Conservation (phyloP, 2,329 filamentous ascomycete species). For the Cordyceps tenuipes region DNA sequence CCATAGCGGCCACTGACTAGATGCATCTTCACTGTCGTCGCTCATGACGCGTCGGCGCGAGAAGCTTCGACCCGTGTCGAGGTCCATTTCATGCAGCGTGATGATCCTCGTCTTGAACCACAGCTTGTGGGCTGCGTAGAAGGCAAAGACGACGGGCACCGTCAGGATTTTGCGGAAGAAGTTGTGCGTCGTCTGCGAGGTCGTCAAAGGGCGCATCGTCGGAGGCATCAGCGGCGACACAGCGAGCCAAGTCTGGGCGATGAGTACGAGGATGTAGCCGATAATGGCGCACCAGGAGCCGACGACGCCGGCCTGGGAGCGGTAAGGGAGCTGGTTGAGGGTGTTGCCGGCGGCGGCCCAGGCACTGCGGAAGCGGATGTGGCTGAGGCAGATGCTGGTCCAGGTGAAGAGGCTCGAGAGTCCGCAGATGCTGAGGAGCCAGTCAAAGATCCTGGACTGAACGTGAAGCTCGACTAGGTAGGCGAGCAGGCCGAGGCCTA, state of each 20-base stretch:
- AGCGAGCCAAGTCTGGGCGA: constrained; percentile 69
- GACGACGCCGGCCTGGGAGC: constrained; percentile 59
- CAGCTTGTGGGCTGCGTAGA: constrained; percentile 62
- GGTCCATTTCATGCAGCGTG: constrained; percentile 61
- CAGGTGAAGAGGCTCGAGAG: constrained; percentile 56
- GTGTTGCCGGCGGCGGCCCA: constrained; percentile 39
- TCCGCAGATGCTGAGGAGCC: constrained; percentile 50
- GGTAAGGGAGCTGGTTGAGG: constrained; percentile 67
- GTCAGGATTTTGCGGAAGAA: constrained; percentile 61
- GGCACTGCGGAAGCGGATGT: constrained; percentile 26
- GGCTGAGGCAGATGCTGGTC: constrained; percentile 42
- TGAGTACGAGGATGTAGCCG: constrained; percentile 61
- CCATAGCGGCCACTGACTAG: constrained; percentile 20
- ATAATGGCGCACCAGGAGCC: constrained; percentile 67
- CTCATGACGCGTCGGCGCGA: constrained; percentile 19
- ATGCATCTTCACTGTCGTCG: constrained; percentile 20
- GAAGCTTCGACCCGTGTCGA: constrained; percentile 56
- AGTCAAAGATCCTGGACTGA: constrained; percentile 33
- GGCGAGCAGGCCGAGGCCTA: constrained; percentile 31
- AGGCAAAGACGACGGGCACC: constrained; percentile 49
- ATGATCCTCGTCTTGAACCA: constrained; percentile 56
- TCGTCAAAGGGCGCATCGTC: constrained; percentile 16
- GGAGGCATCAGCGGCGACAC: constrained; percentile 22
- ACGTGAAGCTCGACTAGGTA: constrained; percentile 16
- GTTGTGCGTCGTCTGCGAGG: constrained; percentile 37